Conservation (phyloP, 495 filamentous ascomycete genomes). For the Trichoderma virens region DNA sequence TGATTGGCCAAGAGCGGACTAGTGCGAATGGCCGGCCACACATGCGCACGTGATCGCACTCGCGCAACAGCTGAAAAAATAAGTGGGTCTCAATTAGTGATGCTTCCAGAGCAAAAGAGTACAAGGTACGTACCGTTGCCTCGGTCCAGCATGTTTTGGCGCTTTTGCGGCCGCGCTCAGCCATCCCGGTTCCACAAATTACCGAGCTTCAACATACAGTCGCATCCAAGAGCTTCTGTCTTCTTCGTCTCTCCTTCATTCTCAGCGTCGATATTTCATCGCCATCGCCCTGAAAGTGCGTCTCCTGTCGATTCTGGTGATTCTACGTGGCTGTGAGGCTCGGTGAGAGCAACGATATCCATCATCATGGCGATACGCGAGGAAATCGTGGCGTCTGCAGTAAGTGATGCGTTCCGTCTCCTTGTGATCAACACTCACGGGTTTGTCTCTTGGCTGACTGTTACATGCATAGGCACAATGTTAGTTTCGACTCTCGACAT, state of each 20-base stretch:
- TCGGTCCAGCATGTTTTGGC: constrained; percentile 9
- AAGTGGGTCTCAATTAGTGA: no score
- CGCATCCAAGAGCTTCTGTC: background rate
- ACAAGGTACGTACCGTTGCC: constrained; percentile 4
- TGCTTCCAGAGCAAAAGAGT: no score
- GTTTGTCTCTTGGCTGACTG: background rate
- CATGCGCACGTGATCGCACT: background rate
- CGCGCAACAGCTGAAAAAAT: no score
- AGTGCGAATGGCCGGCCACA: background rate
- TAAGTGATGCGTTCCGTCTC: constrained; percentile 33
- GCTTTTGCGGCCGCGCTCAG: background rate
- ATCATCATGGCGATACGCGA: constrained; percentile 67
- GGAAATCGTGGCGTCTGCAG: constrained; percentile 76
- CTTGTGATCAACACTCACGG: background rate
- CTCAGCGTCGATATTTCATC: background rate
- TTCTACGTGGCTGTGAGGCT: background rate
- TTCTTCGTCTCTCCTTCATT: background rate
- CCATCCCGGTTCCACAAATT: background rate
- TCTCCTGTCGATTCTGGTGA: background rate
- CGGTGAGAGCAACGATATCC: background rate
- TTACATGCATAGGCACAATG: constrained; percentile 30
- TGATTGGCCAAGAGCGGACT: background rate
- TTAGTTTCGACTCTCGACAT: constrained; percentile 30
- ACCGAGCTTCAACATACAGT: background rate
- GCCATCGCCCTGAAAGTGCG: background rate